Evolutionary conservation across 2,329 filamentous ascomycete species (phyloP).

Genomic region (Ceratocystis variospora): DNA sequence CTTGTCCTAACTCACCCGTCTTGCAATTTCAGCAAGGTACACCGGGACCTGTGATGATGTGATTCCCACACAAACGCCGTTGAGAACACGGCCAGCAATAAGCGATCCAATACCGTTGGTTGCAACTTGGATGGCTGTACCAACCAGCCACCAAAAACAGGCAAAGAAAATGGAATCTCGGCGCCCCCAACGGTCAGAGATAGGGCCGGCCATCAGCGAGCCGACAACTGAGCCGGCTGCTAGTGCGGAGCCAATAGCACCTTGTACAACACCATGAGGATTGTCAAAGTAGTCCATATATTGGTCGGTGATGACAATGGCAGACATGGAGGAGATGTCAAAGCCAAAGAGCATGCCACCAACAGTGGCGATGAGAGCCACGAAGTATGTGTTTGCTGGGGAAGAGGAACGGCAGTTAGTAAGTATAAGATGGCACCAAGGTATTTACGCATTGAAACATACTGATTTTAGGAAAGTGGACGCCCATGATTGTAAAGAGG

Average conservation of each 20-base stretch:
- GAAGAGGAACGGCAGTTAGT: neutral
- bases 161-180: constrained; percentile 24
- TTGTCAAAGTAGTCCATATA: constrained; percentile 41
- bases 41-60: constrained; percentile 51
- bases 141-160: constrained; percentile 22
- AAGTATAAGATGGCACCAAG: neutral
- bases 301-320: constrained; percentile 38
- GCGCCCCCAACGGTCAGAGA: constrained; percentile 37
- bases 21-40: constrained; percentile 48
- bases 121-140: constrained; percentile 21
- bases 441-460: neutral
- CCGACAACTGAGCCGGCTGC: constrained; percentile 40
- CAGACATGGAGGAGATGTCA: constrained; percentile 45
- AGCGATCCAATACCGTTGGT: constrained; percentile 25
- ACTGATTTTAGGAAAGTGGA: constrained; percentile 18
- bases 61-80: constrained; percentile 49
- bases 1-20: constrained; percentile 12
- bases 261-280: constrained; percentile 34
- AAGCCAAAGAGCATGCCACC: constrained; percentile 39
- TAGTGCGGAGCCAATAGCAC: constrained; percentile 39
- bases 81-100: constrained; percentile 44
- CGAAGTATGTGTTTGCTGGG: constrained; percentile 26
- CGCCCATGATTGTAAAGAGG: constrained; percentile 8
- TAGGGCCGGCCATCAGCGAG: constrained; percentile 34
- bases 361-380: constrained; percentile 29